phyloP scores from a whole-genome alignment of 345 rosid genomes.

The Cardamine chenopodiifolia region DNA sequence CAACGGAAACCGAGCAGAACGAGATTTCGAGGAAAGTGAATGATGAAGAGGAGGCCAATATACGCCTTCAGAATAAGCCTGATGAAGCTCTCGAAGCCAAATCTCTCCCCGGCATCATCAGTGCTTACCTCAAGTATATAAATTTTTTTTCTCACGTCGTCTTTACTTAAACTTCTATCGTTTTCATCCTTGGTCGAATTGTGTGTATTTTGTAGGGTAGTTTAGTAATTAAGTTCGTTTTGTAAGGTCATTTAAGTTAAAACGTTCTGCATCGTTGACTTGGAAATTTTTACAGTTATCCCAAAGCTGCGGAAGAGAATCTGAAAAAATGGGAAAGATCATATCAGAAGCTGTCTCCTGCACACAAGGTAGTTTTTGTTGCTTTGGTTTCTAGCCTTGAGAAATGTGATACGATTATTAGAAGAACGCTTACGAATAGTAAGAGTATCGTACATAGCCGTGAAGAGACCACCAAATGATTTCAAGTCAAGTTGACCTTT shows the following conservation, averaged over 20 bases:
- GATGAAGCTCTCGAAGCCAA: conserved; percentile 91
- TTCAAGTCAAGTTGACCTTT: conserved; percentile 1
- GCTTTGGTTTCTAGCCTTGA: conserved; percentile 14
- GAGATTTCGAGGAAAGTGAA: conserved; percentile 37
- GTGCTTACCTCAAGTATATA: conserved; percentile 83
- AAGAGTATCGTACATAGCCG: background rate
- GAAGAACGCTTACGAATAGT: background rate
- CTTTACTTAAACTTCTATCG: background rate
- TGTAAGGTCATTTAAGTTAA: background rate
- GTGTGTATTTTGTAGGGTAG: background rate
- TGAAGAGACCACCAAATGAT: conserved; percentile 4
- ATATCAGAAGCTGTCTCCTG: conserved; percentile 70
- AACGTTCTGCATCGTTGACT: background rate
- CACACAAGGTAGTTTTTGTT: conserved; percentile 61
- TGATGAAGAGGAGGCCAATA: conserved; percentile 64
- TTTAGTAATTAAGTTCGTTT: background rate
- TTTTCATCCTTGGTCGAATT: background rate
- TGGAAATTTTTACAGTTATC: conserved; percentile 56
- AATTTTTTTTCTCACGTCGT: background rate
- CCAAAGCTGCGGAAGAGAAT: conserved; percentile 84
- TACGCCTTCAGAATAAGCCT: conserved; percentile 62
- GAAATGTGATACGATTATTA: background rate
- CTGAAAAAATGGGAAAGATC: conserved; percentile 78
- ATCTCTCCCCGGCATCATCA: conserved; percentile 89
- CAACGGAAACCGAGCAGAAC: background rate